Percentiles rank a stretch among this genome's conserved stretches.
phyloP scores from a whole-genome alignment of 2,329 filamentous ascomycete species.

The Trichoderma afroharzianum region DNA sequence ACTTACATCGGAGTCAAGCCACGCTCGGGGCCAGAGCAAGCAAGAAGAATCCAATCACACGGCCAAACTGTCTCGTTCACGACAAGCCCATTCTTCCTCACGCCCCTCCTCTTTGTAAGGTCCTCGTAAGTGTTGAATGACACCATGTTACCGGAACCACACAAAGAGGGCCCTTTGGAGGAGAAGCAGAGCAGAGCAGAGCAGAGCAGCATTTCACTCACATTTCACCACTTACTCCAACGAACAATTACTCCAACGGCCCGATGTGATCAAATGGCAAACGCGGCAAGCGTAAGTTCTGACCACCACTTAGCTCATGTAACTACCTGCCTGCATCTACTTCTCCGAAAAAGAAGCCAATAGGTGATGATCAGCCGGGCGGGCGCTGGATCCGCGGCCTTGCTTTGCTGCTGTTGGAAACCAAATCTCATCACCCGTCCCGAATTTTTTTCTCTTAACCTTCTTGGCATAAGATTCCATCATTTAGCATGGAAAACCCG shows the following conservation, averaged over 20 bases:
- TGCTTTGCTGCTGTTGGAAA: background rate
- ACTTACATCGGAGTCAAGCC: background rate
- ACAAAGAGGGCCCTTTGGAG: background rate
- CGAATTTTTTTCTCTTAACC: background rate
- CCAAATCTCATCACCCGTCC: background rate
- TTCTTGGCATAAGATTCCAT: background rate
- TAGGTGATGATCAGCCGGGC: background rate
- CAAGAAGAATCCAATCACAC: background rate
- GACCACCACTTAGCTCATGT: background rate
- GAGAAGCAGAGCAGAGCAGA: background rate
- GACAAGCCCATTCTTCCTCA: background rate
- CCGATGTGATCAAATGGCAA: background rate
- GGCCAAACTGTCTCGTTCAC: background rate
- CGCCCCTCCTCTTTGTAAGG: background rate
- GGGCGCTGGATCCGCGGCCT: background rate
- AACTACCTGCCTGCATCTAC: too few relatives aligned
- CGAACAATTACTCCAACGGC: background rate
- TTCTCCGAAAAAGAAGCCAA: background rate
- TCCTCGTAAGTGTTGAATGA: background rate
- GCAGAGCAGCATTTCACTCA: background rate
- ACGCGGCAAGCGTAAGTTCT: background rate
- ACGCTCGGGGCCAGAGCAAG: background rate
- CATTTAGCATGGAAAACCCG: background rate
- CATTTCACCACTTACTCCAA: background rate
- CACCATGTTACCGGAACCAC: background rate